A percentile compares a stretch with the other conserved stretches of the same genome.
Conservation (phyloP, 345 rosid species). For the Ricinus communis region DNA sequence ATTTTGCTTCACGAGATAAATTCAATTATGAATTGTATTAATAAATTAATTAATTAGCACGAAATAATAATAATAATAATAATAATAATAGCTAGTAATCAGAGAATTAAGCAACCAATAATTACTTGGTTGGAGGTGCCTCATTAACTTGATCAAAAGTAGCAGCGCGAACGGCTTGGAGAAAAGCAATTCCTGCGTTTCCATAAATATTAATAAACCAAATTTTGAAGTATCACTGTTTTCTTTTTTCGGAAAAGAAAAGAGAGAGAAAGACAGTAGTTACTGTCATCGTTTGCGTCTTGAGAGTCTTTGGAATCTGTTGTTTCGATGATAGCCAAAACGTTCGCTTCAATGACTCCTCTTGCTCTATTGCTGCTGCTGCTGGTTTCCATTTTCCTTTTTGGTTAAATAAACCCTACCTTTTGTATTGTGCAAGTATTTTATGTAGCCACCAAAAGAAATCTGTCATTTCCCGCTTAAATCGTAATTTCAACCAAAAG, state of each 20-base stretch:
- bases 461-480: slow-evolving; percentile 10
- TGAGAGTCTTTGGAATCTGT: slow-evolving; percentile 45
- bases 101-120: neutral
- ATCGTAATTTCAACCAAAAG: neutral
- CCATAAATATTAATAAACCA: neutral
- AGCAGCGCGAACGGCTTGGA: slow-evolving; percentile 74
- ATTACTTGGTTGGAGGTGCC: slow-evolving; percentile 63
- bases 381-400: slow-evolving; percentile 5
- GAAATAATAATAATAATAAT: neutral
- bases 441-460: neutral
- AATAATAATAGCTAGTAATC: neutral
- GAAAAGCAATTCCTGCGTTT: slow-evolving; percentile 58
- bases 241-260: too few relatives aligned
- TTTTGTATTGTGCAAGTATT: neutral
- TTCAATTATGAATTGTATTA: neutral
- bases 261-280: slow-evolving; percentile 4
- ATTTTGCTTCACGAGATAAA: slow-evolving; percentile 52
- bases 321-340: slow-evolving; percentile 67
- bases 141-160: slow-evolving; percentile 46
- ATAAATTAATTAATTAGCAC: neutral
- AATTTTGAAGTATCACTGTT: too few relatives aligned
- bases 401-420: slow-evolving; percentile 10
- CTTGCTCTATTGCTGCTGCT: slow-evolving; percentile 24
- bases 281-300: slow-evolving; percentile 66
- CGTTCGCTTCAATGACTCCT: slow-evolving; percentile 64